A percentile compares a stretch with the other conserved stretches of the same genome.
Conservation (phyloP, 352 stramenopile genomes). For the Globisporangium ultimum region DNA sequence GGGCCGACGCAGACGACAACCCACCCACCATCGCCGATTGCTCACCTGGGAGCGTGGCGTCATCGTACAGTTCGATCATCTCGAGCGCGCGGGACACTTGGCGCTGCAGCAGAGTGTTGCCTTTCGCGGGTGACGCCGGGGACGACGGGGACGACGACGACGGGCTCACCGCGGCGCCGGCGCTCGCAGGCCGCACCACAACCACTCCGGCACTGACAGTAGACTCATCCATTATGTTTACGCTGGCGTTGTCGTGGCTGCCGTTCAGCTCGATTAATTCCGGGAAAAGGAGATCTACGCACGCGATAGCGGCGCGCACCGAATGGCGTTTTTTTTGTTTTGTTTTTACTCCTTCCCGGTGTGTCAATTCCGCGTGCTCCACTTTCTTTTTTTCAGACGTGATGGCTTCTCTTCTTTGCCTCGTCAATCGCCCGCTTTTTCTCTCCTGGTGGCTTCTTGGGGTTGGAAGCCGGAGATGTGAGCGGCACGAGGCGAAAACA, state of each 20-base stretch:
- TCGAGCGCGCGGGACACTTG: conserved; percentile 50
- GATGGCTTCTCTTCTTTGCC: too few species aligned
- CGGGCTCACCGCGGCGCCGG: neutral
- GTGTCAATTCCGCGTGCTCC: too few species aligned
- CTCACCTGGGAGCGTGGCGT: conserved; percentile 8
- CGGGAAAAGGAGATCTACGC: too few species aligned
- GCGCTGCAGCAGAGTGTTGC: conserved; percentile 33
- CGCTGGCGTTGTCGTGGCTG: too few species aligned
- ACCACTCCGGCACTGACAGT: neutral
- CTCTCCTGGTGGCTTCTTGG: neutral
- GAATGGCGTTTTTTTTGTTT: too few species aligned
- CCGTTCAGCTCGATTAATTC: too few species aligned
- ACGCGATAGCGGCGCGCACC: too few species aligned
- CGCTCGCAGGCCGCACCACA: neutral
- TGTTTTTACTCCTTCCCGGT: too few species aligned
- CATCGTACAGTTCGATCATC: conserved; percentile 38
- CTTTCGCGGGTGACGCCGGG: conserved; percentile 14
- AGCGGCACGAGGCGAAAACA: conserved; percentile 10
- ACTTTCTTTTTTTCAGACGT: too few species aligned
- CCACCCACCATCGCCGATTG: conserved; percentile 1
- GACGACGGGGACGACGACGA: conserved; percentile 4
- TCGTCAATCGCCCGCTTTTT: neutral
- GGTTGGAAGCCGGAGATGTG: neutral
- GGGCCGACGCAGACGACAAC: conserved; percentile 1
- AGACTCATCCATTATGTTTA: neutral